A percentile compares a stretch with the other conserved stretches of the same genome.
Conservation (phyloP, 2,329 filamentous ascomycete genomes). For the Zymoseptoria pseudotritici region DNA sequence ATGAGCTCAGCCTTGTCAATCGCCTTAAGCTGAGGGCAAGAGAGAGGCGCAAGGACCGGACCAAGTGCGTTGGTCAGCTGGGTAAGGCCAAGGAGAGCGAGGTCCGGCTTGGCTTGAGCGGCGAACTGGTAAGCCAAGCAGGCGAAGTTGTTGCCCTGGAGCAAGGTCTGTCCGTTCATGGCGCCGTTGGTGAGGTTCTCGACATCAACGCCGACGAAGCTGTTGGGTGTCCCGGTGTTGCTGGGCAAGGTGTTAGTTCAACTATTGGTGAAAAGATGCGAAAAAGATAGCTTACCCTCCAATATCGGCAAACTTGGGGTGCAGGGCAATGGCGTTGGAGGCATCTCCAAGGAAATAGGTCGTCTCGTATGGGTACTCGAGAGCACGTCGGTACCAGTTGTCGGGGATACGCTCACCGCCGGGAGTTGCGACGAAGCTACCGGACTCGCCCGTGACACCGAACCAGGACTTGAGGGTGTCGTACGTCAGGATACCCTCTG, state of each 20-base stretch:
- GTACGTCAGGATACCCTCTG: constrained; percentile 16
- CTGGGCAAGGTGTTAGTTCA: background rate
- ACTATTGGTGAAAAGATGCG: background rate
- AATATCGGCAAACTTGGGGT: constrained; percentile 28
- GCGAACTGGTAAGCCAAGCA: constrained; percentile 26
- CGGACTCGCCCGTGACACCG: constrained; percentile 16
- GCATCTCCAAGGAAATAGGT: constrained; percentile 24
- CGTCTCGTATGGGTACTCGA: constrained; percentile 26
- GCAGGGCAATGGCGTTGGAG: constrained; percentile 14
- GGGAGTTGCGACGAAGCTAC: constrained; percentile 23
- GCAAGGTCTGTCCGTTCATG: constrained; percentile 14
- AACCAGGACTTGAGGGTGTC: constrained; percentile 20
- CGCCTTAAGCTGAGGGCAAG: constrained; percentile 4
- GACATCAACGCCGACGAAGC: constrained; percentile 20
- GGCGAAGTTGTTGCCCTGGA: constrained; percentile 32
- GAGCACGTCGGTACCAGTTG: constrained; percentile 27
- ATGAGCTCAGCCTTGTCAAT: constrained; percentile 3
- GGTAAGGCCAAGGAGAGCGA: constrained; percentile 4
- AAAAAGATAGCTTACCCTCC: constrained; percentile 20
- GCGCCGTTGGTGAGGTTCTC: constrained; percentile 23
- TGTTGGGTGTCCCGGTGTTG: constrained; percentile 20
- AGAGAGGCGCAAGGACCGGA: background rate
- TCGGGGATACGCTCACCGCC: constrained; percentile 30
- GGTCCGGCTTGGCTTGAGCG: constrained; percentile 9
- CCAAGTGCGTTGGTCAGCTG: constrained; percentile 5